Conservation (phyloP, 1,284 basidiomycete species). For the Agroathelia rolfsii region DNA sequence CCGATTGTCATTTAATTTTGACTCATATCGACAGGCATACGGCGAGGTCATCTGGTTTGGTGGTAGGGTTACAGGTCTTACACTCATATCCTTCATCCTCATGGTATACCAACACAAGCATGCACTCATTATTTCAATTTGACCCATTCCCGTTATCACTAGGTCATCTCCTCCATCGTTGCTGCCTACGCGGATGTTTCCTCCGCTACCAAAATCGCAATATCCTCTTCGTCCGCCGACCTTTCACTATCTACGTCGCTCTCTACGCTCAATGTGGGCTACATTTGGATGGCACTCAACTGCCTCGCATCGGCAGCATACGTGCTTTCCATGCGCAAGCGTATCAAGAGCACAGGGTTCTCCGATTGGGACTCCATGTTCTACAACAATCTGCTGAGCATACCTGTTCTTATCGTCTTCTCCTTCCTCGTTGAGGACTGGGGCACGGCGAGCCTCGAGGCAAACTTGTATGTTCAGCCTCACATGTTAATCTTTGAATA, state of each 20-base stretch:
- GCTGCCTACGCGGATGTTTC: constrained; percentile 92
- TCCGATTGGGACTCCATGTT: constrained; percentile 99
- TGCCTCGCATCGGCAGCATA: constrained; percentile 89
- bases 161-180: constrained; percentile 91
- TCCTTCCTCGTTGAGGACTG: constrained; percentile 89
- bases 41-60: constrained; percentile 98
- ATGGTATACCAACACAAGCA: constrained; percentile 61
- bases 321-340: constrained; percentile 93
- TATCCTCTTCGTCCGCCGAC: constrained; percentile 32
- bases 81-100: constrained; percentile 82
- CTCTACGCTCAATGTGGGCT: constrained; percentile 68
- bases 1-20: constrained; percentile 5
- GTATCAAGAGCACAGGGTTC: constrained; percentile 96
- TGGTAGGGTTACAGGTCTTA: constrained; percentile 80
- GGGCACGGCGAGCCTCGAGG: constrained; percentile 66
- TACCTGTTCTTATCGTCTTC: constrained; percentile 80
- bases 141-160: constrained; percentile 8
- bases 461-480: constrained; percentile 72
- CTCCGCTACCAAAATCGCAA: constrained; percentile 32
- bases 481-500: constrained; percentile 2
- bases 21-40: constrained; percentile 58
- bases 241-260: constrained; percentile 30
- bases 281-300: constrained; percentile 95
- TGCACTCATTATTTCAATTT: constrained; percentile 3
- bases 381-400: constrained; percentile 96